Evolutionary conservation across 2,329 filamentous ascomycete genomes (phyloP), one percentile per base, ranked within the genome.

Genomic region (Penicillium sp.): DNA sequence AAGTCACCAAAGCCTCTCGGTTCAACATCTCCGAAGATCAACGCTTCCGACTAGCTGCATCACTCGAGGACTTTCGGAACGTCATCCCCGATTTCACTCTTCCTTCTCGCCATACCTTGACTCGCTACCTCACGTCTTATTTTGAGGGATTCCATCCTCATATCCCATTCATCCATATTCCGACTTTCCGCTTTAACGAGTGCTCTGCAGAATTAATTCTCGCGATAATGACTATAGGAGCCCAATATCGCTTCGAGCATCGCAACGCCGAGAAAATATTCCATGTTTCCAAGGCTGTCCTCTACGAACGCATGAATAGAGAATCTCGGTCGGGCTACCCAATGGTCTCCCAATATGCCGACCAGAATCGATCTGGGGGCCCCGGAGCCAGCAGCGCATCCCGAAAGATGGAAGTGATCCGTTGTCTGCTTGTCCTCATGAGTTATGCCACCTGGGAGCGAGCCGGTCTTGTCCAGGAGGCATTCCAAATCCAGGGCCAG

Each of bases 91-190:
- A 64, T 39, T 90, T 90, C 58, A 79, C 84, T 3, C 82, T 90
- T 43, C 87, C 87, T 1, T 89, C 86, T 4, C 80, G 87, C 3
- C 81, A 89, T 58, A 88, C 87, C 0, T 67, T 90, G 23, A 85
- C 84, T 2, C 75, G 87, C 27, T 90, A 89, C 55, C 70, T 90
- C 26, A 85, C 88, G 52, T 86, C 86, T 1, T 90, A 89, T 60
- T 81, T 89, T 46, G 83, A 80, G 51, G 86, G 86, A 0, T 89
- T 90, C 51, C 78, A 84, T 51, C 76, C 80, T 21, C 80, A 84
- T 53, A 75, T 84, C 33, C 82, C 81, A 0, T 84, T 90, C 54
- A 74, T 90, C 23, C 87, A 91, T 64, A 72, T 89, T 4, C 84
- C 87, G 0, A 89, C 86, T 0, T 76, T 90, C 40, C 77, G 79